Conservation (phyloP, 2,329 filamentous ascomycete species). For the Cytospora chrysosperma region DNA sequence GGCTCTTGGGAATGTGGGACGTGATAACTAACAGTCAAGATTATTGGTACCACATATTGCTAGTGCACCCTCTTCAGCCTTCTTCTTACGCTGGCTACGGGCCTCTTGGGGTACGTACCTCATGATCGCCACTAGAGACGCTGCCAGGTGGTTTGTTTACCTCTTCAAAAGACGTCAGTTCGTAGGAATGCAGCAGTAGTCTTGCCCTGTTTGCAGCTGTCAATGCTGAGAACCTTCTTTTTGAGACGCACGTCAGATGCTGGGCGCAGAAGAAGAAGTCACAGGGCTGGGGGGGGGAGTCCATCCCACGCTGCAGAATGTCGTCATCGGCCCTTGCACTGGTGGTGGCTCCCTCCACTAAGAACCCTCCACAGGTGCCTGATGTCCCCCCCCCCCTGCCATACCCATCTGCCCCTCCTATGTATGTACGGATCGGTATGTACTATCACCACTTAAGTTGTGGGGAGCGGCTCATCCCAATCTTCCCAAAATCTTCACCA, state of each 20-base stretch:
- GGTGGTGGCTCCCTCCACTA: background rate
- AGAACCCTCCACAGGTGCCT: too few relatives aligned
- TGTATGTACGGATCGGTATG: too few relatives aligned
- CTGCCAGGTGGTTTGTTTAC: too few relatives aligned
- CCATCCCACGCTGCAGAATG: slow-evolving; percentile 1
- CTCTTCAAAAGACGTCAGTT: background rate
- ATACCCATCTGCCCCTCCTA: too few relatives aligned
- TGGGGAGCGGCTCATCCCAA: background rate
- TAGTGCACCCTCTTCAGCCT: background rate
- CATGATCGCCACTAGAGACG: too few relatives aligned
- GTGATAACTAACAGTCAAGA: background rate
- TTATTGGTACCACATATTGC: too few relatives aligned
- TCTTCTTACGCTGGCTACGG: background rate
- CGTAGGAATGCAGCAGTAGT: background rate
- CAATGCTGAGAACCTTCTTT: background rate
- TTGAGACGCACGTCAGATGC: background rate
- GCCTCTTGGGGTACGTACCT: background rate
- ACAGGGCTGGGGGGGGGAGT: background rate
- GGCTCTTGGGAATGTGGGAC: slow-evolving; percentile 1
- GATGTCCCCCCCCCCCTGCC: too few relatives aligned
- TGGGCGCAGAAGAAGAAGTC: background rate
- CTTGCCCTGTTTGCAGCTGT: background rate
- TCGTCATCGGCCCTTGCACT: slow-evolving; percentile 8
- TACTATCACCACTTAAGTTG: too few relatives aligned
- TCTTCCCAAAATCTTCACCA: background rate